Evolutionary conservation across 1,139 yeast species (phyloP).

Genomic region (Scheffersomyces segobiensis): DNA sequence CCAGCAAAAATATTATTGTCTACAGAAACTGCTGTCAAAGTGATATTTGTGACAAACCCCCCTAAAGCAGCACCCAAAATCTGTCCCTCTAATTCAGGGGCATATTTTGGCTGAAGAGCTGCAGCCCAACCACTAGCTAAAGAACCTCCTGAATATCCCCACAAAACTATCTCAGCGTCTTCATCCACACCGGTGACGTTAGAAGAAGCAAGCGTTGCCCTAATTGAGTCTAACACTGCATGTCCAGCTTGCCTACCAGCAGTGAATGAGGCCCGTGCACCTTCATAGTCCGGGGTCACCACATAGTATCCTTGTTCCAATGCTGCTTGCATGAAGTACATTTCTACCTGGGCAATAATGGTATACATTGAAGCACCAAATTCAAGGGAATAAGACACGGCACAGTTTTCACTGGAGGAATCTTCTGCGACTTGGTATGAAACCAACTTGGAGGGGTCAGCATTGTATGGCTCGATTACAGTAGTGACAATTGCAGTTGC

Average conservation of each 20-base stretch:
- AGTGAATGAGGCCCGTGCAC: constrained; percentile 26
- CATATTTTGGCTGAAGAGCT: constrained; percentile 18
- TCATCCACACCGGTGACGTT: constrained; percentile 13
- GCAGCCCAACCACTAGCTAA: constrained; percentile 21
- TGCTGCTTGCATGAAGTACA: constrained; percentile 18
- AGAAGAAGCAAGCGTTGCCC: constrained; percentile 17
- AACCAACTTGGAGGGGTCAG: constrained; percentile 27
- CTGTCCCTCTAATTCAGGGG: constrained; percentile 17
- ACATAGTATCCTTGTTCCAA: constrained; percentile 21
- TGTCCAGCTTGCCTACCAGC: constrained; percentile 31
- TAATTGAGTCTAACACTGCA: constrained; percentile 27
- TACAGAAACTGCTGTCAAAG: constrained; percentile 22
- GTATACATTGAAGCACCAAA: constrained; percentile 21
- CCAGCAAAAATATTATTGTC: constrained; percentile 31
- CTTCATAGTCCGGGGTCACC: constrained; percentile 25
- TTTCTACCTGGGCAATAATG: constrained; percentile 21
- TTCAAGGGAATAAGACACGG: constrained; percentile 31
- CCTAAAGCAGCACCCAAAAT: constrained; percentile 18
- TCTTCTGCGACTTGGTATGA: constrained; percentile 39
- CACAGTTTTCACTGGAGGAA: constrained; percentile 27
- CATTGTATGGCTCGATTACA: constrained; percentile 30
- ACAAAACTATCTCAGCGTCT: constrained; percentile 16
- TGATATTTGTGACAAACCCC: constrained; percentile 16
- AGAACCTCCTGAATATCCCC: constrained; percentile 24
- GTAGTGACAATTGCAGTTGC: constrained; percentile 35